Evolutionary conservation across 192 early-diverging fungal genomes (phyloP).

Genomic region (Phycomyces nitens): DNA sequence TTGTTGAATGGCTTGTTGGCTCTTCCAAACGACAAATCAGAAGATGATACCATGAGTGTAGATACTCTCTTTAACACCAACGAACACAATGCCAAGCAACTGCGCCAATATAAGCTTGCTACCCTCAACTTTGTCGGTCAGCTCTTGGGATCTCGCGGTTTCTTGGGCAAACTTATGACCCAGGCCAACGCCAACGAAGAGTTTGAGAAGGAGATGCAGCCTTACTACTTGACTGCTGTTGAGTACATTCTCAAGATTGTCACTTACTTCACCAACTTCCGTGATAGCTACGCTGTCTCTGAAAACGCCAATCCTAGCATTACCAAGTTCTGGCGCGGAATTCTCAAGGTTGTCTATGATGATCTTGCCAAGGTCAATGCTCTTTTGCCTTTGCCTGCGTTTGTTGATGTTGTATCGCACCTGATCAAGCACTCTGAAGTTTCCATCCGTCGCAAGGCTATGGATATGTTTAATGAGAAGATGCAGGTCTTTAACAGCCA

Average conservation of each 20-base stretch:
- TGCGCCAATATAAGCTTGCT: constrained; percentile 63
- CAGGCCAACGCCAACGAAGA: constrained; percentile 31
- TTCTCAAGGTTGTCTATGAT: constrained; percentile 64
- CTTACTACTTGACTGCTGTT: constrained; percentile 45
- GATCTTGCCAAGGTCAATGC: constrained; percentile 72
- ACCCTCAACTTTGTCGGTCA: constrained; percentile 52
- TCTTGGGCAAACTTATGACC: constrained; percentile 48
- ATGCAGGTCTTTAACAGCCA: constrained; percentile 34
- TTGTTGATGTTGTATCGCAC: constrained; percentile 64
- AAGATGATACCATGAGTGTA: constrained; percentile 10
- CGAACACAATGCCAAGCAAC: constrained; percentile 51
- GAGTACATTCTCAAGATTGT: constrained; percentile 56
- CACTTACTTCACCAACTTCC: constrained; percentile 47
- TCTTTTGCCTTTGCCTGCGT: constrained; percentile 70
- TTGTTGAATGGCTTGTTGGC: constrained; percentile 54
- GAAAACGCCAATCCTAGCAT: constrained; percentile 31
- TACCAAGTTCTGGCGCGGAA: constrained; percentile 46
- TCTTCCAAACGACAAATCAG: constrained; percentile 54
- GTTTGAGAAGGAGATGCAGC: constrained; percentile 40
- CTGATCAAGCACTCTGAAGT: constrained; percentile 59
- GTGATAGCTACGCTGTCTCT: constrained; percentile 31
- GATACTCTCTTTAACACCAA: constrained; percentile 31
- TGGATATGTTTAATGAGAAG: constrained; percentile 67
- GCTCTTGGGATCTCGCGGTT: constrained; percentile 47
- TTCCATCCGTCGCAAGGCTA: constrained; percentile 69